Evolutionary conservation across 345 rosid genomes (phyloP).

Genomic region (Linum tenue): DNA sequence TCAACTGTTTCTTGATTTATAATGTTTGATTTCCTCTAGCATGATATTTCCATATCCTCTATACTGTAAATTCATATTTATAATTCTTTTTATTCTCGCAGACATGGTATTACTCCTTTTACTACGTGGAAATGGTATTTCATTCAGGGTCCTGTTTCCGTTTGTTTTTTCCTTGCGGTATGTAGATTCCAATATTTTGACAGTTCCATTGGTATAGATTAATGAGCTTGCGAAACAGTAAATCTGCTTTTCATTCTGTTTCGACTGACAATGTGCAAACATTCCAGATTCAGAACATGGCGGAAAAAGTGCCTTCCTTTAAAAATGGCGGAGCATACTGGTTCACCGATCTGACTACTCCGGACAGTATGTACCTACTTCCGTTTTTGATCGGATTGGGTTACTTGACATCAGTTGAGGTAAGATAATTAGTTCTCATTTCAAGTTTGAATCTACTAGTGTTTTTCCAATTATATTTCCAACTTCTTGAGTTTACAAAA

Average conservation of each 20-base stretch:
- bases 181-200: neutral
- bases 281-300: slow-evolving; percentile 65
- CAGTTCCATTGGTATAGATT: neutral
- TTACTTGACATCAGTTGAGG: slow-evolving; percentile 79
- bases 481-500: neutral
- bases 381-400: slow-evolving; percentile 56
- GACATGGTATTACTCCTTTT: slow-evolving; percentile 2
- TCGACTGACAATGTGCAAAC: neutral
- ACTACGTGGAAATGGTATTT: neutral
- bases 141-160: slow-evolving; percentile 2
- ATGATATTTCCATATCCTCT: neutral
- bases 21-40: too few relatives aligned
- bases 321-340: slow-evolving; percentile 72
- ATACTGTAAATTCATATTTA: neutral
- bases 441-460: neutral
- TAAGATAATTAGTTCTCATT: slow-evolving; percentile 15
- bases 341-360: slow-evolving; percentile 68
- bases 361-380: slow-evolving; percentile 60
- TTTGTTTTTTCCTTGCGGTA: slow-evolving; percentile 3
- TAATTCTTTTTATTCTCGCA: neutral
- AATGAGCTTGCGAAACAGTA: neutral
- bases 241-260: neutral
- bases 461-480: neutral
- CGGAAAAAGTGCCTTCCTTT: slow-evolving; percentile 80
- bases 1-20: too few relatives aligned